A percentile compares a stretch with the other conserved stretches of the same genome.
phyloP scores from a whole-genome alignment of 768 basidiomycete genomes.

The Serendipita vermifera region DNA sequence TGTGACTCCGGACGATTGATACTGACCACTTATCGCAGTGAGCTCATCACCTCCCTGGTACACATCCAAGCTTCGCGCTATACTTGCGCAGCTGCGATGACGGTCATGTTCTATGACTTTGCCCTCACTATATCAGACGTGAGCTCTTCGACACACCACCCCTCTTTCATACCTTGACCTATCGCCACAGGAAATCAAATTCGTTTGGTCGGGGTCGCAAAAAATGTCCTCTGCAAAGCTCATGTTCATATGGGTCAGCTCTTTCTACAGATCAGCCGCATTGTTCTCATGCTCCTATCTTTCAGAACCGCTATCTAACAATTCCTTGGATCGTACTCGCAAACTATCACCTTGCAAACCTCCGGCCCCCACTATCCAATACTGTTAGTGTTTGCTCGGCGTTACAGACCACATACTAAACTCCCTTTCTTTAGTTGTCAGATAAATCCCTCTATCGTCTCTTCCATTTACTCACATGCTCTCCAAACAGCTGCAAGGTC shows the following conservation, averaged over 20 bases:
- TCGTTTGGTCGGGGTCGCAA: neutral
- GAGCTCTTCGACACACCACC: neutral
- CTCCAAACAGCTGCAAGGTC: neutral
- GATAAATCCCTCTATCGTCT: too few relatives aligned
- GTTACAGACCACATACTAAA: too few relatives aligned
- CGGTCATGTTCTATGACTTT: neutral
- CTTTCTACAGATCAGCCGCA: neutral
- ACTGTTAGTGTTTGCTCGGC: neutral
- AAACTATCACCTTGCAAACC: neutral
- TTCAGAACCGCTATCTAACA: neutral
- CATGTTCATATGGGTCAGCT: conserved; percentile 2
- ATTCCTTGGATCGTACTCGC: neutral
- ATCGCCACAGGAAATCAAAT: neutral
- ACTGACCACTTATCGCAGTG: too few relatives aligned
- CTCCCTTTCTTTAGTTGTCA: neutral
- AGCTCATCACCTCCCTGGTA: neutral
- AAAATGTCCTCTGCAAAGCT: neutral
- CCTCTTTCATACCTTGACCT: neutral
- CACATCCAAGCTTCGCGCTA: neutral
- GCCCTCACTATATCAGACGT: neutral
- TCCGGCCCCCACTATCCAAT: neutral
- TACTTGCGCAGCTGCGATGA: conserved; percentile 2
- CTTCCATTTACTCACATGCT: neutral
- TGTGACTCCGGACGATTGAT: too few relatives aligned
- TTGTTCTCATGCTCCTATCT: neutral